Base-by-base conservation (phyloP, 2,329 filamentous ascomycete species). In the Ceratocystis variospora region DNA sequence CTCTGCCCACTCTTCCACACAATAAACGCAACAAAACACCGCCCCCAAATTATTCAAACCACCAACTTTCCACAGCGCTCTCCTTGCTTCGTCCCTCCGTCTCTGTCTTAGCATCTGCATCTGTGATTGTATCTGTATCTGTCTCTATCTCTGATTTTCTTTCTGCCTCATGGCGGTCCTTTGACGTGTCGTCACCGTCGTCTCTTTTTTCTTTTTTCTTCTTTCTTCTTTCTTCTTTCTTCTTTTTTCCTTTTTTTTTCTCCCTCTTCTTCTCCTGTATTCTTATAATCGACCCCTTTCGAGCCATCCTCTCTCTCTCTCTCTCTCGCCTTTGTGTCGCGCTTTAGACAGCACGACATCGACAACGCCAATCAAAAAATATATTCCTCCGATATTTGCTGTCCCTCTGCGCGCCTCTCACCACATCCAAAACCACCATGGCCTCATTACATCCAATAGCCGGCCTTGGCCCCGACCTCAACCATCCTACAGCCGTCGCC, bases 401-500 rank as follows among this genome's bases (percentile, higher is more conserved):
- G 37, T 55, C 48, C 15, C 10, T 31, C 44, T 6, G 53, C 63
- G 3, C n/a, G 25, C 50, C 33, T 22, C 8, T 46, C 37, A 22
- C 31, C 63, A 59, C 55, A 37, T n/a, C 31, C 25, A n/a, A 33
- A 22, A 19, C 17, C 59, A 33, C 10, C 48, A 66, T 63, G 61
- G 63, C 55, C n/a, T 53, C 63, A 33, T 55, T 62, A 66, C 15
- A 63, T 59, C 22, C 45, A 62, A 55, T 25, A 62, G 22, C 37
- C 37, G 37, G 37, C 37, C 37, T 41, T 3, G 37, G 61, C 65
- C 61, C 46, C 48, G 31, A 17, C 22, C 50, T 50, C 50, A 19
- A 41, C 37, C 3, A 41, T 4, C 37, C 37, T 41, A 5, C 37
- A 15, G 37, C 64, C n/a, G 31, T 63, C 10, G 63, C 59, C 25